These are phyloP conservation scores for Syncephalastrum racemosum DNA, from an alignment of 371 early-diverging fungal species.

Conservation along the genomic window DNA sequence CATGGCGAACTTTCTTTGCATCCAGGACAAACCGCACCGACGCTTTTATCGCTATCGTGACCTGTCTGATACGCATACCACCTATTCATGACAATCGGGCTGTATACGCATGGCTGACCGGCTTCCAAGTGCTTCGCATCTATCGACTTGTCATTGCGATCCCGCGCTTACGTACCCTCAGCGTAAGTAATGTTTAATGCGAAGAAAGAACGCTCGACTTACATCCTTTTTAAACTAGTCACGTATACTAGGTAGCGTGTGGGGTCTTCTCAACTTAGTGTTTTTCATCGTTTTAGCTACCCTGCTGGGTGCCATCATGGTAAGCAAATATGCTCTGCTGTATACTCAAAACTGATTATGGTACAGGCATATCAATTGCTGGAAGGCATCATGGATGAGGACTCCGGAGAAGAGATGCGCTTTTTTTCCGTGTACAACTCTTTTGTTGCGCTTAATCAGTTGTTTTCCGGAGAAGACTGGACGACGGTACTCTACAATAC, in stretches of 20 bases:
- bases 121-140: slow-evolving; percentile 61
- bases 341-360: background rate
- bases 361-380: slow-evolving; percentile 47
- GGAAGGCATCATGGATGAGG: slow-evolving; percentile 43
- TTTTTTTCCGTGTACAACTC: slow-evolving; percentile 66
- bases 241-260: slow-evolving; percentile 58
- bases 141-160: slow-evolving; percentile 60
- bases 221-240: slow-evolving; percentile 28
- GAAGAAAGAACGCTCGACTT: background rate
- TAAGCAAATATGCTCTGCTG: slow-evolving; percentile 14
- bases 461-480: slow-evolving; percentile 75
- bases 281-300: slow-evolving; percentile 63
- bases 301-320: slow-evolving; percentile 57
- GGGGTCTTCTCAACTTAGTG: slow-evolving; percentile 61
- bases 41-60: slow-evolving; percentile 50
- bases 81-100: slow-evolving; percentile 33
- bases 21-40: slow-evolving; percentile 53
- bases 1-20: slow-evolving; percentile 44
- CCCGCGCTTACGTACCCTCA: slow-evolving; percentile 53
- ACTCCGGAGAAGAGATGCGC: slow-evolving; percentile 48
- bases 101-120: slow-evolving; percentile 60
- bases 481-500: slow-evolving; percentile 58
- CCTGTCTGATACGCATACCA: slow-evolving; percentile 56
- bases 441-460: slow-evolving; percentile 61
- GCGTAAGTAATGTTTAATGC: slow-evolving; percentile 34